These are phyloP conservation scores for Ceratocystis colombiana DNA, from an alignment of 2,329 filamentous ascomycete species.

Conservation along the genomic window DNA sequence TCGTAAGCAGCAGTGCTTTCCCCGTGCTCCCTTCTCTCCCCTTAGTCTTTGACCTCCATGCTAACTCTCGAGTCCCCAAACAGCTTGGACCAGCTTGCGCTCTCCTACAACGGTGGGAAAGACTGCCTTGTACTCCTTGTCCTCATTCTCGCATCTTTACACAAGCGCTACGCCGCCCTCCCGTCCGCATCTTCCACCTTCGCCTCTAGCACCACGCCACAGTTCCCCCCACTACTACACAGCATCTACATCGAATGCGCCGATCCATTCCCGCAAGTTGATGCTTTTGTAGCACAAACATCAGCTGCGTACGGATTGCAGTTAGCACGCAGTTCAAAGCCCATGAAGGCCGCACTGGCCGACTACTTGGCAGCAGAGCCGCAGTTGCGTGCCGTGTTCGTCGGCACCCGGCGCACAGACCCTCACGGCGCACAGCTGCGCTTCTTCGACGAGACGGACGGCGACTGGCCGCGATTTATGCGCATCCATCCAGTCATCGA, in stretches of 20 bases:
- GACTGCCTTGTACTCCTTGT: slow-evolving; percentile 71
- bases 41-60: neutral
- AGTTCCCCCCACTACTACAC: slow-evolving; percentile 46
- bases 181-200: slow-evolving; percentile 27
- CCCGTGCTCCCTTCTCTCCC: slow-evolving; percentile 8
- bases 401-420: slow-evolving; percentile 82
- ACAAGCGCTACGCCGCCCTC: slow-evolving; percentile 33
- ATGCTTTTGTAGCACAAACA: slow-evolving; percentile 88
- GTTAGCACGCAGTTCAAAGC: slow-evolving; percentile 71
- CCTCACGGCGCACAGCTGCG: slow-evolving; percentile 72
- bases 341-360: slow-evolving; percentile 86
- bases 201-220: slow-evolving; percentile 12
- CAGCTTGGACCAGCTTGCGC: slow-evolving; percentile 23
- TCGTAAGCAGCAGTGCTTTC: slow-evolving; percentile 42
- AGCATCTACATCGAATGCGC: slow-evolving; percentile 81
- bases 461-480: slow-evolving; percentile 86
- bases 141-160: slow-evolving; percentile 62
- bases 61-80: slow-evolving; percentile 10
- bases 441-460: slow-evolving; percentile 79
- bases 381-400: slow-evolving; percentile 57
- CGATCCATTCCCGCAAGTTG: slow-evolving; percentile 77
- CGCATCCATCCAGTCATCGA: slow-evolving; percentile 91
- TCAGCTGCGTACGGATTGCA: slow-evolving; percentile 90
- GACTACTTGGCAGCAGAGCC: slow-evolving; percentile 78
- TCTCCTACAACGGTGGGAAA: slow-evolving; percentile 93